Base-by-base conservation (phyloP, 2,329 filamentous ascomycete species). In the Venturia oleaginea region DNA sequence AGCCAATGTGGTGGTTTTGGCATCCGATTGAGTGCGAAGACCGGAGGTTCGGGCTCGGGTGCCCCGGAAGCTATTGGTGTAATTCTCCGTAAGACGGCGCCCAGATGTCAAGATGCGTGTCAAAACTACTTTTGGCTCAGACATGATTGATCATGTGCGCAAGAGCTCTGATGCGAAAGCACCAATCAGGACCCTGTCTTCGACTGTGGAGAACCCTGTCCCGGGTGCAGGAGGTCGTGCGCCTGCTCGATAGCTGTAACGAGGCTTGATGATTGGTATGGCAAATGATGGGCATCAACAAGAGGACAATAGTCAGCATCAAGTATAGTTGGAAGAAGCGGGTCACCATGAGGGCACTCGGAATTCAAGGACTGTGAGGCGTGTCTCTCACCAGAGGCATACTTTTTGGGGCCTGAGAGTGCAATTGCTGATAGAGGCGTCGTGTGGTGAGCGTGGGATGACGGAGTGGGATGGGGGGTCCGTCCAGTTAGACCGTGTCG, bases 161-260 rank as follows among this genome's bases (percentile, higher is more conserved):
- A 34, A 19, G 15, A 10, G 5, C 2, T 55, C 2, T 32, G 40
- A 60, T 30, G 22, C 3, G 55, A 37, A 37, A 38, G 38, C 1
- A 42, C 57, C 57, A 60, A 60, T 60, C 24, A 34, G n/a, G 57
- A 2, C 57, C 32, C n/a, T 40, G 59, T 2, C 7, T 10, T 1
- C 17, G 37, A 60, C n/a, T 60, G 59, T 60, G 59, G 59, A 37
- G 59, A 60, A 60, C 59, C 59, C 34, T 60, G 59, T 60, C 59
- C 27, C 34, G 40, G 13, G 19, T 42, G 34, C 34, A 60, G 57
- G 27, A 60, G 40, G 32, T 59, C 7, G 32, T 57, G 51, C 51
- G 46, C 46, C 10, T 51, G 19, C 19, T 30, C 11, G 4, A 11
- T 37, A 34, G 4, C 27, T 57, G 51, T 34, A 34, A 57, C 27